Conservation (phyloP, 495 filamentous ascomycete genomes). For the Friedmanniomyces simplex region DNA sequence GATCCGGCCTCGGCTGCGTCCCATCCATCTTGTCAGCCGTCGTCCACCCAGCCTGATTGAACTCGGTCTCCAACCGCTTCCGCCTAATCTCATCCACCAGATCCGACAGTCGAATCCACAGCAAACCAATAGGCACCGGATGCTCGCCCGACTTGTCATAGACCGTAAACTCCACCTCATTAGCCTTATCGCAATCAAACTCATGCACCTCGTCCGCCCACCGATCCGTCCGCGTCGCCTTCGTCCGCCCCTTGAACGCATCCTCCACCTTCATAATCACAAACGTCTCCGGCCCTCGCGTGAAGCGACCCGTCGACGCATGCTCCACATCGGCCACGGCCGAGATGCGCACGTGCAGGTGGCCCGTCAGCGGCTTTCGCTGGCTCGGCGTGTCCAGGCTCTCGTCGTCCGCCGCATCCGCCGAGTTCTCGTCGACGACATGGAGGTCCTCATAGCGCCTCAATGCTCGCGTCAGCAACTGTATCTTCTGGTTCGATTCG, state of each 20-base stretch:
- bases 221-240: slow-evolving; percentile 69
- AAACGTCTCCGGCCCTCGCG: slow-evolving; percentile 85
- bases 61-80: slow-evolving; percentile 92
- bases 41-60: slow-evolving; percentile 86
- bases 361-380: slow-evolving; percentile 85
- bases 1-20: slow-evolving; percentile 32
- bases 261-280: slow-evolving; percentile 96
- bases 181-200: slow-evolving; percentile 92
- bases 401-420: slow-evolving; percentile 83
- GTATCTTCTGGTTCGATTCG: slow-evolving; percentile 96
- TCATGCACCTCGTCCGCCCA: slow-evolving; percentile 88
- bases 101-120: slow-evolving; percentile 95
- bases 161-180: slow-evolving; percentile 94
- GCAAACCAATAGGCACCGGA: slow-evolving; percentile 82
- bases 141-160: slow-evolving; percentile 91
- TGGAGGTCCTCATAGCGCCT: slow-evolving; percentile 97
- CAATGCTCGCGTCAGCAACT: slow-evolving; percentile 85
- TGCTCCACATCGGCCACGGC: slow-evolving; percentile 94
- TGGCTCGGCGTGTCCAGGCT: slow-evolving; percentile 91
- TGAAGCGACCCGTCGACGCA: slow-evolving; percentile 74
- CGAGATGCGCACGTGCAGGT: slow-evolving; percentile 72
- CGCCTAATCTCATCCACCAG: slow-evolving; percentile 95
- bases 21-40: slow-evolving; percentile 88
- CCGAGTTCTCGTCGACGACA: slow-evolving; percentile 75
- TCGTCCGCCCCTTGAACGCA: slow-evolving; percentile 78